These are phyloP conservation scores for Tetradesmus lagerheimii DNA, from an alignment of 139 green algal genomes.

Conservation along the genomic window DNA sequence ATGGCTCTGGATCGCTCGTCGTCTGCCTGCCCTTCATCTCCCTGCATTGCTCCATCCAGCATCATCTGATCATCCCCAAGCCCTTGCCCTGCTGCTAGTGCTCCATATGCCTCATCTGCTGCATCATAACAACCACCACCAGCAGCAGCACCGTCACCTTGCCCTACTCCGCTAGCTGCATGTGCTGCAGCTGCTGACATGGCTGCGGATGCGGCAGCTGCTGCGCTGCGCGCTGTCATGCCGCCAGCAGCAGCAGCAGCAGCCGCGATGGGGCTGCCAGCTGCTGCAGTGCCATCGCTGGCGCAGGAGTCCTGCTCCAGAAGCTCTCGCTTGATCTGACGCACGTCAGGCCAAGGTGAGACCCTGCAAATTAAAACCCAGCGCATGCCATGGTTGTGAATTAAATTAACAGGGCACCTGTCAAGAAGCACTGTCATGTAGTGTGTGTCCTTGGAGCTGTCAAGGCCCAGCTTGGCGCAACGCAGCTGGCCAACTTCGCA, in stretches of 20 bases:
- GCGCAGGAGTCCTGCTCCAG: not conserved
- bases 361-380: slow-evolving; percentile 40
- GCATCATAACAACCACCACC: too few relatives aligned
- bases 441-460: too few relatives aligned
- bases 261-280: not conserved
- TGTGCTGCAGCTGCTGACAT: slow-evolving; percentile 12
- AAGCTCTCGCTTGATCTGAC: slow-evolving; percentile 21
- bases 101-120: not conserved
- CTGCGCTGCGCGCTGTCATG: not conserved
- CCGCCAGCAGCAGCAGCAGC: not conserved
- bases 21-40: not conserved
- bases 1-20: slow-evolving; percentile 54
- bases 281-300: not conserved
- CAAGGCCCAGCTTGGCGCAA: too few relatives aligned
- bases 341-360: slow-evolving; percentile 10
- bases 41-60: not conserved
- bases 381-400: too few relatives aligned
- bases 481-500: too few relatives aligned
- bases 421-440: too few relatives aligned
- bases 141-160: not conserved
- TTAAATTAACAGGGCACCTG: too few relatives aligned
- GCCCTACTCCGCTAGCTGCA: not conserved
- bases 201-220: not conserved
- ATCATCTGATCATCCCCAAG: not conserved
- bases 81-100: not conserved